phyloP scores from a whole-genome alignment of 1,284 basidiomycete species.

The Papiliotrema terrestris region DNA sequence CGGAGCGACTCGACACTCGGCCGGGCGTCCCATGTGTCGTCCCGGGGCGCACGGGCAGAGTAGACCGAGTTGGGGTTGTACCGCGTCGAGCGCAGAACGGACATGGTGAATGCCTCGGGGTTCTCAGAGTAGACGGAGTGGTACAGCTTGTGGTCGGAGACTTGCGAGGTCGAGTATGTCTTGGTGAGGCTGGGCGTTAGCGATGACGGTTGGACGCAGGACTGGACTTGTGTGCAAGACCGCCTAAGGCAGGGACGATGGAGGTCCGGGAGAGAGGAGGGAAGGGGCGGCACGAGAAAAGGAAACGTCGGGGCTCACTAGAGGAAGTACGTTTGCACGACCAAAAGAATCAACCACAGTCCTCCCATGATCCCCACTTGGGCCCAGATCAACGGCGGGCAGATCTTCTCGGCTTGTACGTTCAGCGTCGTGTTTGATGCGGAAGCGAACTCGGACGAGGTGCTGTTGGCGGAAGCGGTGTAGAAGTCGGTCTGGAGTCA shows the following conservation, averaged over 20 bases:
- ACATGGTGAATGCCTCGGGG: conserved; percentile 57
- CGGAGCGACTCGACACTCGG: conserved; percentile 54
- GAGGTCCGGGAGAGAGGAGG: not conserved
- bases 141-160: conserved; percentile 74
- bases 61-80: conserved; percentile 56
- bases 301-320: conserved; percentile 17
- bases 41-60: conserved; percentile 27
- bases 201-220: too few relatives aligned
- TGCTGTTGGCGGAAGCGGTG: conserved; percentile 32
- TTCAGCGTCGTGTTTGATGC: conserved; percentile 24
- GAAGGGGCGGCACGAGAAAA: not conserved
- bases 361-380: conserved; percentile 86
- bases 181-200: conserved; percentile 58
- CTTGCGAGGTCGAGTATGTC: conserved; percentile 70
- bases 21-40: conserved; percentile 70
- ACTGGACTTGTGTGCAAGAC: too few relatives aligned
- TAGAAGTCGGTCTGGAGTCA: conserved; percentile 28
- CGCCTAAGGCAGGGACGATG: too few relatives aligned
- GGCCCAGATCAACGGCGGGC: conserved; percentile 84
- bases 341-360: conserved; percentile 70
- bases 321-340: conserved; percentile 62
- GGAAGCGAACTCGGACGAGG: conserved; percentile 21
- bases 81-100: conserved; percentile 58
- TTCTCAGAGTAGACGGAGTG: conserved; percentile 61
- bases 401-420: conserved; percentile 63